Evolutionary conservation across 768 basidiomycete genomes (phyloP).

Genomic region (Collybia sordida): DNA sequence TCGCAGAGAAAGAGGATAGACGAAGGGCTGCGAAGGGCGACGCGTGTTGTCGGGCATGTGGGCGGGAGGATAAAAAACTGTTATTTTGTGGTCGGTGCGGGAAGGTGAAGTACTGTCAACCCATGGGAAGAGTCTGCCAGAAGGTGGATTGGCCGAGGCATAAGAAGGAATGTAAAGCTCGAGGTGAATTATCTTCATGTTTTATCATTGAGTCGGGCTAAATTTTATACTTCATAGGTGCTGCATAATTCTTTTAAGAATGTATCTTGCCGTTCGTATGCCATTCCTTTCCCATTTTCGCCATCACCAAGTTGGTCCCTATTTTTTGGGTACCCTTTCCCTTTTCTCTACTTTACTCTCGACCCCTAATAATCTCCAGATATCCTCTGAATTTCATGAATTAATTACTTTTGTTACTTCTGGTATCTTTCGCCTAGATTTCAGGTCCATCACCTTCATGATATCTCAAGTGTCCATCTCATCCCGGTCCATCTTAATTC

Average conservation of each 20-base stretch:
- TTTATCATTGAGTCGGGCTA: background rate
- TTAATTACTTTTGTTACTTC: too few relatives aligned
- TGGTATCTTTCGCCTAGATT: too few relatives aligned
- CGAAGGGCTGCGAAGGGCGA: slow-evolving; percentile 23
- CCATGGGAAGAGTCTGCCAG: slow-evolving; percentile 30
- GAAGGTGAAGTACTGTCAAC: slow-evolving; percentile 31
- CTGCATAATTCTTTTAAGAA: background rate
- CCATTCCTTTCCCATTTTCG: too few relatives aligned
- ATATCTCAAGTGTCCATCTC: too few relatives aligned
- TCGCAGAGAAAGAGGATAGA: slow-evolving; percentile 29
- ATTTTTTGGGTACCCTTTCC: too few relatives aligned
- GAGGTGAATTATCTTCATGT: slow-evolving; percentile 3
- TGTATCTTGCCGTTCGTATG: too few relatives aligned
- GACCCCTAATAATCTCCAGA: too few relatives aligned
- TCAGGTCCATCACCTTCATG: too few relatives aligned
- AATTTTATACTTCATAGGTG: background rate
- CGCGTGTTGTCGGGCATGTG: slow-evolving; percentile 33
- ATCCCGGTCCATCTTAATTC: too few relatives aligned
- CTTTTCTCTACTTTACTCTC: too few relatives aligned
- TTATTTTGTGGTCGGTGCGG: slow-evolving; percentile 34
- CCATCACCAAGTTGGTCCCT: too few relatives aligned
- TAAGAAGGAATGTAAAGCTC: slow-evolving; percentile 32
- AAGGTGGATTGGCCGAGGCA: slow-evolving; percentile 39
- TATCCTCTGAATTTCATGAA: too few relatives aligned
- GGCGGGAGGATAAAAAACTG: slow-evolving; percentile 24